Evolutionary conservation across 1,284 basidiomycete genomes (phyloP), one percentile per base, ranked within the genome.

Genomic region (Ustilago cynodontis): DNA sequence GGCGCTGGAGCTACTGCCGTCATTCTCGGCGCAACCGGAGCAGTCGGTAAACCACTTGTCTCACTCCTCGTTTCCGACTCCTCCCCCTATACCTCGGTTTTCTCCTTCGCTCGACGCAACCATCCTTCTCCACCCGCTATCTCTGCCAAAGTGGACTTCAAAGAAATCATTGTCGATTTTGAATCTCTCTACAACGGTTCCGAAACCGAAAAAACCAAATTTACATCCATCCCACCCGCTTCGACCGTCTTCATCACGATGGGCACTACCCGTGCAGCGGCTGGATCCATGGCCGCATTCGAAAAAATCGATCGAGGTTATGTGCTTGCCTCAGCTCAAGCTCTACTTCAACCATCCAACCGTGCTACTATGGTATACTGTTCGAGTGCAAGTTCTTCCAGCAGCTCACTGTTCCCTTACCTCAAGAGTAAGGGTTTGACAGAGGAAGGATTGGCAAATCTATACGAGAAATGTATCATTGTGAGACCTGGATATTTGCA

Each of bases 241-340:
- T 65, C 73, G 1, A 57, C 61, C 3, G 53, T 80, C 1, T 77
- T 71, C 31, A 68, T 82, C 58, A 78, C 71, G 16, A 66, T 82
- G 50, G 80, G 80, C 11, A 82, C 80, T 0, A 82, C 78, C 1
- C 65, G 75, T 5, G 78, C 72, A 1, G 62, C 66, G 0, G 92
- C 92, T 0, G 92, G 92, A 2, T 89, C 90, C 68, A 89, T 89
- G 1, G 89, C 88, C 24, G 88, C 88, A 2, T 93, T 93, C 66
- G 90, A 91, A 82, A 91, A 89, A 86, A 93, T 93, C 73, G 93
- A 93, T 31, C 87, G 91, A 81, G 91, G 91, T 81, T 93, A 93
- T 81, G 92, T 93, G 22, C 80, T 93, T 41, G 90, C 90, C 52
- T 90, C 91, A 9, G 92, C 92, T 9, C 87, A 88, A 53, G 90